phyloP scores from a whole-genome alignment of 2,329 filamentous ascomycete genomes.

The Aspergillus ruber region DNA sequence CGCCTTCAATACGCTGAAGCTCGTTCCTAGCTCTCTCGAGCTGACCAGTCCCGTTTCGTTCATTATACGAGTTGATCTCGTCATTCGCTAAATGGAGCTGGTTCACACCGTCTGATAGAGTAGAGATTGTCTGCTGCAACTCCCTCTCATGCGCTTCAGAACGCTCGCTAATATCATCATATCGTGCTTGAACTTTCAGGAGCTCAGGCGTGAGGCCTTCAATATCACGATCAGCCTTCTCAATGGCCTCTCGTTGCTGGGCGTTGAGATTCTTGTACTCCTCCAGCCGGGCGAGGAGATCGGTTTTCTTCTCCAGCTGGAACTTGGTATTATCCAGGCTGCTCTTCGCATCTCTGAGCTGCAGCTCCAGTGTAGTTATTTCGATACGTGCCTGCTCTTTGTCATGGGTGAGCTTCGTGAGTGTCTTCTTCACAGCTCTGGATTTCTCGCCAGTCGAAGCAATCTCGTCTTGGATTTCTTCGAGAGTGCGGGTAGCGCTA shows the following conservation, averaged over 20 bases:
- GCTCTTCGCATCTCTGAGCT: constrained; percentile 67
- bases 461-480: constrained; percentile 77
- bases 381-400: constrained; percentile 64
- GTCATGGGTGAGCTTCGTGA: constrained; percentile 62
- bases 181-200: constrained; percentile 64
- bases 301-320: constrained; percentile 74
- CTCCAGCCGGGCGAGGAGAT: constrained; percentile 64
- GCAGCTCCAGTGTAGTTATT: constrained; percentile 66
- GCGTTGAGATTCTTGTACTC: constrained; percentile 62
- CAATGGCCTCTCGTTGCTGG: constrained; percentile 64
- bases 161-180: constrained; percentile 68
- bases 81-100: constrained; percentile 68
- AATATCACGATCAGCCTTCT: constrained; percentile 64
- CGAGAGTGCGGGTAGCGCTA: constrained; percentile 61
- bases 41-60: constrained; percentile 65
- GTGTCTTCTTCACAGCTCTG: constrained; percentile 55
- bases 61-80: constrained; percentile 73
- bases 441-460: constrained; percentile 61
- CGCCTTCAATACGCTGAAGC: constrained; percentile 60
- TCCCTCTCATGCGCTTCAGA: constrained; percentile 67
- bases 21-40: constrained; percentile 64
- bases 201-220: constrained; percentile 70
- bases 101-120: constrained; percentile 65
- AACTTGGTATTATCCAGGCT: constrained; percentile 64
- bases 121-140: constrained; percentile 63